A percentile compares a stretch with the other conserved stretches of the same genome.
phyloP scores from a whole-genome alignment of 345 rosid species.

The Dipteronia sinensis region DNA sequence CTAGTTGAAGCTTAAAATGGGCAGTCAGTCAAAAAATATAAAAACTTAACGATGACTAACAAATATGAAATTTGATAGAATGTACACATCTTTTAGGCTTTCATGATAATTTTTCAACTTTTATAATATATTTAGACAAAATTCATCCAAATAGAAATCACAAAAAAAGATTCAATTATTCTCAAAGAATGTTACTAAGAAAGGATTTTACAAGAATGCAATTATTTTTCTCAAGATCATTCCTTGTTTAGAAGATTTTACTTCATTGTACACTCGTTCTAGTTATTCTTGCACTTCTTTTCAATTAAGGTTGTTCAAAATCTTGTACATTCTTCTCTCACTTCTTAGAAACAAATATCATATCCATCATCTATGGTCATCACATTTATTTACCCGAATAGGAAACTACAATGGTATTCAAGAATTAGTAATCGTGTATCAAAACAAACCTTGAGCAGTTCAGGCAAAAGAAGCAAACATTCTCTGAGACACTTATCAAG shows the following conservation, averaged over 20 bases:
- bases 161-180: constrained; percentile 2
- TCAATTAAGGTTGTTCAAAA: background rate
- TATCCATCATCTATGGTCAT: constrained; percentile 2
- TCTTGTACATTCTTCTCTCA: background rate
- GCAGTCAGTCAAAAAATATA: background rate
- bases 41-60: background rate
- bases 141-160: background rate
- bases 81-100: background rate
- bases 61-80: background rate
- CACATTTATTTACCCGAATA: background rate
- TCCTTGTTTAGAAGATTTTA: background rate
- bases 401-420: background rate
- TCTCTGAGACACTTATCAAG: constrained; percentile 92
- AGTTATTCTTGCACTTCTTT: background rate
- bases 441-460: constrained; percentile 75
- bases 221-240: background rate
- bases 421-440: constrained; percentile 9
- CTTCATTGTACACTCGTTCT: background rate
- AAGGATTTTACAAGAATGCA: background rate
- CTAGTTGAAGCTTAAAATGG: background rate
- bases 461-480: constrained; percentile 94
- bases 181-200: background rate
- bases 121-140: background rate
- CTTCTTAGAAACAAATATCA: background rate
- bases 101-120: background rate